Percentiles rank a stretch among this genome's conserved stretches.
Evolutionary conservation across 306 rosid species (phyloP).

Genomic region (Prunus dulcis): DNA sequence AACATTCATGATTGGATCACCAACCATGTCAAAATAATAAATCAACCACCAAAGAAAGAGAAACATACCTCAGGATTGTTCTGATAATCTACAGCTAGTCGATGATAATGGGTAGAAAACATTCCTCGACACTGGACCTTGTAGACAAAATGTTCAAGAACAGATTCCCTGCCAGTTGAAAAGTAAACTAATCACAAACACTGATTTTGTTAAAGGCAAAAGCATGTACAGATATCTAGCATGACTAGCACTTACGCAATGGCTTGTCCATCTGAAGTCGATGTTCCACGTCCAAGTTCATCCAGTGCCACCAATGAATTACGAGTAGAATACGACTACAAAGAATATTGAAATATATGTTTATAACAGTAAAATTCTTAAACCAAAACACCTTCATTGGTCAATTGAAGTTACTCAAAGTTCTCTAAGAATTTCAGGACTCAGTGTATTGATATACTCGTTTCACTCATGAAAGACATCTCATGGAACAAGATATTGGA

Average conservation of each 20-base stretch:
- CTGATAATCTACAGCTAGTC: slow-evolving; percentile 61
- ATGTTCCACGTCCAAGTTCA: slow-evolving; percentile 99
- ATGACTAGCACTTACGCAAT: slow-evolving; percentile 67
- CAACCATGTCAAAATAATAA: slow-evolving; percentile 8
- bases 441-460: neutral
- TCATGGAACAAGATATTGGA: neutral
- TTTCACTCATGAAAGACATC: neutral
- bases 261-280: slow-evolving; percentile 99
- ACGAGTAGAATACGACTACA: slow-evolving; percentile 75
- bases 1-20: neutral
- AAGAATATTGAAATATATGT: slow-evolving; percentile 24
- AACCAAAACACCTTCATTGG: slow-evolving; percentile 1
- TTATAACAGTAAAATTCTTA: slow-evolving; percentile 2
- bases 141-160: slow-evolving; percentile 78
- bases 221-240: slow-evolving; percentile 8
- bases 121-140: slow-evolving; percentile 80
- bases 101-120: slow-evolving; percentile 93
- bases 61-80: slow-evolving; percentile 60
- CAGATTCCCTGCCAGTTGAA: slow-evolving; percentile 60
- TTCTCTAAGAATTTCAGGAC: neutral
- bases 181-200: slow-evolving; percentile 15
- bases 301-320: slow-evolving; percentile 84
- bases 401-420: neutral
- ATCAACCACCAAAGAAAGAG: slow-evolving; percentile 5
- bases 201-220: slow-evolving; percentile 15